A percentile compares a stretch with the other conserved stretches of the same genome.
Conservation (phyloP, 306 rosid genomes). For the Bauhinia variegata region DNA sequence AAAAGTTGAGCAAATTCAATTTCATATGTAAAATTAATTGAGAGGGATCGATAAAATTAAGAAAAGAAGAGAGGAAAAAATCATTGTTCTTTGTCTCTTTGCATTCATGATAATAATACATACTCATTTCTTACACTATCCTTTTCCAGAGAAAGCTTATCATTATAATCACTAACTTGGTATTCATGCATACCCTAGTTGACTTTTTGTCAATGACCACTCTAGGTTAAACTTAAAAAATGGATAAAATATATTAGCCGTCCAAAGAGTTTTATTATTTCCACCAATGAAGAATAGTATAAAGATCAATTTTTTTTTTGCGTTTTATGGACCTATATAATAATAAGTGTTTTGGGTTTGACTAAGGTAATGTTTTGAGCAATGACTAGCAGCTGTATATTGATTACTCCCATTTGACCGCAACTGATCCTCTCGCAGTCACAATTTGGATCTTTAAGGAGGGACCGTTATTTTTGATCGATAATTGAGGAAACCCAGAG, state of each 20-base stretch:
- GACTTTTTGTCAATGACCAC: slow-evolving; percentile 45
- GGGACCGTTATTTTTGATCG: slow-evolving; percentile 30
- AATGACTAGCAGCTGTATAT: neutral
- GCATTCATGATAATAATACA: slow-evolving; percentile 43
- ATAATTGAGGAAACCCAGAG: slow-evolving; percentile 34
- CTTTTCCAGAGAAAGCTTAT: slow-evolving; percentile 41
- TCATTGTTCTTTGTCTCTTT: slow-evolving; percentile 52
- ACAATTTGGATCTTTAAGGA: slow-evolving; percentile 27
- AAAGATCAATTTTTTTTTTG: slow-evolving; percentile 3
- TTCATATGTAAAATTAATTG: neutral
- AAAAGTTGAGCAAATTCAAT: slow-evolving; percentile 2
- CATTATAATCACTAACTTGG: slow-evolving; percentile 48
- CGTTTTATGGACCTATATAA: slow-evolving; percentile 31
- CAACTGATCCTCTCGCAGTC: slow-evolving; percentile 20
- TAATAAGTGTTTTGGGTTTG: slow-evolving; percentile 29
- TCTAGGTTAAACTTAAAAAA: slow-evolving; percentile 27
- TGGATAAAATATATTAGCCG: slow-evolving; percentile 1
- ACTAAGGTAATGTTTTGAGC: slow-evolving; percentile 32
- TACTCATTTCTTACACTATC: slow-evolving; percentile 31
- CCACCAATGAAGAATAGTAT: slow-evolving; percentile 28
- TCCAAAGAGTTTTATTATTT: slow-evolving; percentile 28
- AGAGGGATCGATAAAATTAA: neutral
- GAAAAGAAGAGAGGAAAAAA: slow-evolving; percentile 6
- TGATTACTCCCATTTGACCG: slow-evolving; percentile 19
- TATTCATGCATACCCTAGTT: slow-evolving; percentile 47